These are phyloP conservation scores for Tephrocybe sp. DNA, from an alignment of 768 basidiomycete species.

Conservation along the genomic window DNA sequence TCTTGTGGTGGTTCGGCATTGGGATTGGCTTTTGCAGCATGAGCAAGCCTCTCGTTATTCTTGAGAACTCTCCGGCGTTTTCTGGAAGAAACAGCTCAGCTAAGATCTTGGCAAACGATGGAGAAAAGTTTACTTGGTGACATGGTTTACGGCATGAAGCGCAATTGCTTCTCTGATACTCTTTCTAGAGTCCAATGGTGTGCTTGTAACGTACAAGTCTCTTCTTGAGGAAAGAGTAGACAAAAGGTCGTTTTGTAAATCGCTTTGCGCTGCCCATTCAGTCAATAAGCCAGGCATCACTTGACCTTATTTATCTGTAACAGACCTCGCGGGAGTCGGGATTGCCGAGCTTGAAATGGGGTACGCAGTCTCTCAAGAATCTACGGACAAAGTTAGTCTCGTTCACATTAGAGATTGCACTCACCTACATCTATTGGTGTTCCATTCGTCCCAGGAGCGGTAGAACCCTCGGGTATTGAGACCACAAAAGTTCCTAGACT, in stretches of 20 bases:
- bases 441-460: constrained; percentile 23
- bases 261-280: constrained; percentile 40
- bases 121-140: constrained; percentile 69
- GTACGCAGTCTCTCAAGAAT: constrained; percentile 55
- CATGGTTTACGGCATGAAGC: constrained; percentile 85
- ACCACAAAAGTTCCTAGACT: constrained; percentile 59
- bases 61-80: constrained; percentile 89
- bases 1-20: constrained; percentile 63
- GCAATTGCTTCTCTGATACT: constrained; percentile 66
- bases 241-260: constrained; percentile 69
- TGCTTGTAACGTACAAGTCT: constrained; percentile 75
- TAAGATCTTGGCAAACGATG: neutral
- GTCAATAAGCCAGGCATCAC: neutral
- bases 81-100: constrained; percentile 50
- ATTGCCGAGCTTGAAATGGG: constrained; percentile 55
- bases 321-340: constrained; percentile 54
- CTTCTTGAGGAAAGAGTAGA: constrained; percentile 63
- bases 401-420: neutral
- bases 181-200: constrained; percentile 64
- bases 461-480: constrained; percentile 44
- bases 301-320: neutral
- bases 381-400: constrained; percentile 30
- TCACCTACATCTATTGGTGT: constrained; percentile 32
- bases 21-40: constrained; percentile 57
- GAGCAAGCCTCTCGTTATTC: constrained; percentile 90